Percentiles rank a stretch among this genome's conserved stretches.
These are phyloP conservation scores for Cryphonectria nitschkei DNA, from an alignment of 2,329 filamentous ascomycete species.

Conservation along the genomic window DNA sequence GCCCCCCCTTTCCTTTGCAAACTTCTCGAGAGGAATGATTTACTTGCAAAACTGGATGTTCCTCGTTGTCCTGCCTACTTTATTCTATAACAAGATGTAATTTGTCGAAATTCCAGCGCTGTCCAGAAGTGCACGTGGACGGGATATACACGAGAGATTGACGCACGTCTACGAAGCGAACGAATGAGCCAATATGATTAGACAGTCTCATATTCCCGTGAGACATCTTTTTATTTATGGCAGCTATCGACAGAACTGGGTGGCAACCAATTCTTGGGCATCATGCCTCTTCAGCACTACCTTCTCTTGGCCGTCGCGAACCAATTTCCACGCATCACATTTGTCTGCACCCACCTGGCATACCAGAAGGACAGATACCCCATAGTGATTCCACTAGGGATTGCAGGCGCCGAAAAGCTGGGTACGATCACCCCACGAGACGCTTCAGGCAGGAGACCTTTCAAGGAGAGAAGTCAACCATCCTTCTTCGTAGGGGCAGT, in stretches of 20 bases:
- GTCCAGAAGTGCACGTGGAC: not conserved
- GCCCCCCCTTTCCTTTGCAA: not conserved
- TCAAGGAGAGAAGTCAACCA: not conserved
- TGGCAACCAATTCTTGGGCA: not conserved
- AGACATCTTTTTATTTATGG: not conserved
- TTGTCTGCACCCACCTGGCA: not conserved
- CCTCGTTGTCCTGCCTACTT: no score
- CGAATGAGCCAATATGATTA: no score
- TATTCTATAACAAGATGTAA: not conserved
- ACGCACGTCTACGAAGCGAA: not conserved
- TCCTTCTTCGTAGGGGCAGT: constrained; percentile 8
- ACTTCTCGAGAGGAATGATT: not conserved
- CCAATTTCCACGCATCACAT: not conserved
- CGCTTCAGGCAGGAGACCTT: not conserved
- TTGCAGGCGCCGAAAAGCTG: not conserved
- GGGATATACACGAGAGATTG: not conserved
- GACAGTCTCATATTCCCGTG: not conserved
- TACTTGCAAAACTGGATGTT: not conserved
- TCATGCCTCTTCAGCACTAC: not conserved
- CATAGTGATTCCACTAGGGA: not conserved
- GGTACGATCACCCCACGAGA: not conserved
- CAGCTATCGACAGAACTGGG: not conserved
- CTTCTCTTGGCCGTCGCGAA: not conserved
- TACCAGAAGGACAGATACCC: not conserved
- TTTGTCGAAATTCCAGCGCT: no score